These are phyloP conservation scores for Inga oerstediana DNA, from an alignment of 306 rosid genomes.

Conservation along the genomic window DNA sequence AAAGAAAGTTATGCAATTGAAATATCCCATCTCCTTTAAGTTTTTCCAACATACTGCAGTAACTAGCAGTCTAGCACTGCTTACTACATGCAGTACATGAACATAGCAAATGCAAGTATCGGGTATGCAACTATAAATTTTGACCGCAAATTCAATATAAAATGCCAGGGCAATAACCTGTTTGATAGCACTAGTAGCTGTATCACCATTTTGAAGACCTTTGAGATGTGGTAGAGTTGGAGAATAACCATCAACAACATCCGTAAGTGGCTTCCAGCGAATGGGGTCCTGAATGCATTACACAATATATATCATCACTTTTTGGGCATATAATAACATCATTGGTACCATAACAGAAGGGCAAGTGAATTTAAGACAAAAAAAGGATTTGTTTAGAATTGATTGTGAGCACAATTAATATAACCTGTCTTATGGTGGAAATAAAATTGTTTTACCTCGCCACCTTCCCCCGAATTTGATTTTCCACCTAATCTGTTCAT, in stretches of 20 bases:
- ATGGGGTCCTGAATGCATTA: slow-evolving; percentile 79
- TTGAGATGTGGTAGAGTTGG: slow-evolving; percentile 98
- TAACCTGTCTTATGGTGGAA: slow-evolving; percentile 14
- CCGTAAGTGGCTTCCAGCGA: slow-evolving; percentile 95
- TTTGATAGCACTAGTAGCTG: slow-evolving; percentile 98
- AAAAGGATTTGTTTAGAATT: background rate
- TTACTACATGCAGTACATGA: background rate
- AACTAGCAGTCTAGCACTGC: background rate
- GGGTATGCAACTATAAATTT: background rate
- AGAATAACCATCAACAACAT: slow-evolving; percentile 98
- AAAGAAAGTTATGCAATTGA: background rate
- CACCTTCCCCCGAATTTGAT: slow-evolving; percentile 99
- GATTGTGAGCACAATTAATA: slow-evolving; percentile 16
- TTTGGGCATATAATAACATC: background rate
- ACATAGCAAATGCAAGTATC: background rate
- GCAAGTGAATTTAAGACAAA: slow-evolving; percentile 9
- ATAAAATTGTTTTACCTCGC: slow-evolving; percentile 69
- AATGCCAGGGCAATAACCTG: slow-evolving; percentile 64
- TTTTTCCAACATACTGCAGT: background rate
- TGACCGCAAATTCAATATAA: background rate
- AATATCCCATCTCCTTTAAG: background rate
- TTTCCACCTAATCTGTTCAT: slow-evolving; percentile 99
- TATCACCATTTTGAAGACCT: slow-evolving; percentile 99
- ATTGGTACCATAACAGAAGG: slow-evolving; percentile 5
- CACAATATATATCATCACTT: background rate